Base-by-base conservation (phyloP, 2,329 filamentous ascomycete genomes). In the Lithohypha guttulata region DNA sequence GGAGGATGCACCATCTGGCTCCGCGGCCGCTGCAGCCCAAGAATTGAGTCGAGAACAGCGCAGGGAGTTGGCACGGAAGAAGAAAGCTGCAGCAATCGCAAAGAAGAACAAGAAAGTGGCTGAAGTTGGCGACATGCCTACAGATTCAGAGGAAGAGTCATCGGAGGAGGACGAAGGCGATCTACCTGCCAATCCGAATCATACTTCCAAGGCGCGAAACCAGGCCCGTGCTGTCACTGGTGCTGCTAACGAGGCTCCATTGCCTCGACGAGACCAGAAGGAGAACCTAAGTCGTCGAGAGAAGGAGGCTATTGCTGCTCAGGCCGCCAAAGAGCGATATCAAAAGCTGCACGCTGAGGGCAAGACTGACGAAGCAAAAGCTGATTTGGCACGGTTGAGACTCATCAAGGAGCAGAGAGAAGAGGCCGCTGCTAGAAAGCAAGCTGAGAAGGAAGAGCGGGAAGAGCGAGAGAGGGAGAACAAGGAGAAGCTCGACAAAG, bases 351-450 rank as follows among this genome's bases (percentile, higher is more conserved):
- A 95, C 55, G 84, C 86, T 42, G 82, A 86, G 56, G 89, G 89
- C 55, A 96, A 96, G 77, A 96, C 91, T 30, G 91, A 98, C 45
- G 84, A 95, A 70, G 87, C 89, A 33, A 81, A 84, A 59, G 80
- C 84, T 4, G 91, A 98, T 62, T 57, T 96, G 51, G 89, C 85
- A 43, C 75, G 91, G 41, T 65, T 98, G 55, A 77, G 70, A 59
- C 58, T 89, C 43, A 85, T 98, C 50, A 77, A 79, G 33, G 84
- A 94, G 70, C 81, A 85, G 66, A 76, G 91, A 47, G 87, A 84
- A 54, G 79, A 80, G 14, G 89, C 93, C 55, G 77, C 84, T 38
- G 82, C 79, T 20, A 70, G 85, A 53, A 87, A 89, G 70, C 75
- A 84, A 66, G 89, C 76, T 2, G 76, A 79, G 75, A 75, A 70